These are phyloP conservation scores for Straminergon stramineum DNA, from an alignment of 225 moss, liverwort and hornwort species.

Conservation along the genomic window DNA sequence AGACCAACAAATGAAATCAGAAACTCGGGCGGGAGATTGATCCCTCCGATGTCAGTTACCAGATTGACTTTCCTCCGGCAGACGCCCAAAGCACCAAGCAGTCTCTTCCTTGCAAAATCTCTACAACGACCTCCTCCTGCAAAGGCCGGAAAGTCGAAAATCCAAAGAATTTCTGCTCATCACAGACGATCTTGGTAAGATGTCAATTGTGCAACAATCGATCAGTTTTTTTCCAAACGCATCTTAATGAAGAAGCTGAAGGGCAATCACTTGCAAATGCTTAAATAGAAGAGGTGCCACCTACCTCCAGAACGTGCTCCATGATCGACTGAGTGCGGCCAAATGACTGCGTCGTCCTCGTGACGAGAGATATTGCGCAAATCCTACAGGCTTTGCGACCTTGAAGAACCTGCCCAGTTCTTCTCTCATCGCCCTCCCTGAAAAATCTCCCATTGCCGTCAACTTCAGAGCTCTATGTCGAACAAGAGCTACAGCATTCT, in stretches of 20 bases:
- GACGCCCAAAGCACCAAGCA: slow-evolving; percentile 72
- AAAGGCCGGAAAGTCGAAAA: slow-evolving; percentile 42
- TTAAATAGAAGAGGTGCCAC: not conserved
- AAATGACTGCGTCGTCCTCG: not conserved
- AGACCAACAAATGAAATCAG: not conserved
- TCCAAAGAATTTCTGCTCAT: slow-evolving; percentile 50
- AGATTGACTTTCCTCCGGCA: slow-evolving; percentile 62
- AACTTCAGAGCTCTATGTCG: not conserved
- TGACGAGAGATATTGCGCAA: not conserved
- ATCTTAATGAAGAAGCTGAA: not conserved
- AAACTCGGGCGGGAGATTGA: not conserved
- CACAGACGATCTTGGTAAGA: not conserved
- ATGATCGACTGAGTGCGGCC: not conserved
- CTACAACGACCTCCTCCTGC: slow-evolving; percentile 42
- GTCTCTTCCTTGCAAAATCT: slow-evolving; percentile 45
- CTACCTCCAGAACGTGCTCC: slow-evolving; percentile 40
- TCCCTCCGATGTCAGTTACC: not conserved
- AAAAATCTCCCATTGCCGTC: not conserved
- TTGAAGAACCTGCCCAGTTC: not conserved
- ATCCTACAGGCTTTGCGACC: too few relatives aligned
- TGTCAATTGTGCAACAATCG: not conserved
- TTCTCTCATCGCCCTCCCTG: not conserved
- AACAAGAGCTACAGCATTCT: not conserved
- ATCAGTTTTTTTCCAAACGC: not conserved
- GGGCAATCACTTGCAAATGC: not conserved